Base-by-base conservation (phyloP, 2,329 filamentous ascomycete genomes). In the Trichoderma oligosporum region DNA sequence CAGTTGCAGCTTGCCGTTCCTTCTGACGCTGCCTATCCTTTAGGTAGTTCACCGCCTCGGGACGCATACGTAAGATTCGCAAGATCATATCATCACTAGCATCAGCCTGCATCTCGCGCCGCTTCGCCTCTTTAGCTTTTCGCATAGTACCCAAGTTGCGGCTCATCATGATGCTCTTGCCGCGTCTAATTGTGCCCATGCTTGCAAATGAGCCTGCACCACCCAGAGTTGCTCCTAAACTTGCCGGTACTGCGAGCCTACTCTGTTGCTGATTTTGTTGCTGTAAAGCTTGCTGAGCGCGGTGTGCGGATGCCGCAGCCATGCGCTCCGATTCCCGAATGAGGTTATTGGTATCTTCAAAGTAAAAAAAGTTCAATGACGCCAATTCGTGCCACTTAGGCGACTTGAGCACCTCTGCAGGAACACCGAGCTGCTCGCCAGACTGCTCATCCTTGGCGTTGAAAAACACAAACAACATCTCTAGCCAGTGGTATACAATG, bases 21-120 rank as follows among this genome's bases (percentile, higher is more conserved):
- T 96, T 96, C 70, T 99, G 94, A 62, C 94, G 82, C 69, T 91
- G 92, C 39, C 94, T 80, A 71, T 97, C 93, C 67, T 89, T 90
- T 60, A 99, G 79, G 73, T 99, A 99, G 31, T 83, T 77, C 47
- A 86, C 82, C 3, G 94, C 94, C 74, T 97, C 94, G 2, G 91
- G 91, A 54, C 94, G 81, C 94, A 99, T 99, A 51, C 94, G 82
- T 63, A 99, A 74, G 63, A 99, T 99, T 18, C 94, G 82, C 66
- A 99, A 73, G 63, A 99, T 97, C 89, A 97, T 97, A 70, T 99
- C 94, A 71, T 99, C 94, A 70, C 88, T 96, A 1, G 94, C 93
- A 70, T 97, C 94, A 1, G 94, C 93, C 70, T 99, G 94, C 1
- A 91, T 91, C 70, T 97, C 93, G 65, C 92, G 91, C 62, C 94